Evolutionary conservation across 2,329 filamentous ascomycete species (phyloP), one percentile per base, ranked within the genome.

Genomic region (Penicillium sp.): DNA sequence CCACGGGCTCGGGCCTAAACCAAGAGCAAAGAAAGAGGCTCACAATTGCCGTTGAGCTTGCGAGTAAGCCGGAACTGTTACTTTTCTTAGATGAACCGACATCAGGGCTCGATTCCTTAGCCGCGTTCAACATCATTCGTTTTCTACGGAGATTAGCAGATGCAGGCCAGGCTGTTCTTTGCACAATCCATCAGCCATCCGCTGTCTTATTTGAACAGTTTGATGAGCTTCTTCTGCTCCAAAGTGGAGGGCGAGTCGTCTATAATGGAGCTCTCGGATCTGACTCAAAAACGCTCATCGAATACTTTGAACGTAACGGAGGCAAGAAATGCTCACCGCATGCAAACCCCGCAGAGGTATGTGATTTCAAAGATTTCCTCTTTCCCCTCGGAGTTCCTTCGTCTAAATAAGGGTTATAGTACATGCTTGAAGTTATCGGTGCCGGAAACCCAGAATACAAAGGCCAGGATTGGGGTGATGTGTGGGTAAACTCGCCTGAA

Each of bases 171-270:
- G 91, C 91, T 8, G 91, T 96, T 60, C 81, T 96, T 3, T 95
- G 90, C 74, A 96, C 91, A 0, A 96, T 96, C 57, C 91, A 96
- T 69, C 91, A 96, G 68, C 91, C 91, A 1, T 93, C 91, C 59
- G 89, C 89, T 13, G 86, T 89, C 0, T 79, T 96, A 0, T 96
- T 96, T 61, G 89, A 94, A 70, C 88, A 91, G 70, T 96, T 96
- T 59, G 91, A 96, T 67, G 83, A 90, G 10, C 80, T 96, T 2
- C 76, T 96, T 4, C 80, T 96, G 2, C 80, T 96, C 2, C 85
- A 93, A 71, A 81, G 83, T 33, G 91, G 91, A 53, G 91, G 91
- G 3, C 82, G 86, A 48, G 89, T 88, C 40, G 89, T 95, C 43
- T 96, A 96, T 75, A 93, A 94, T 64, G 90, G 90, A 17, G 86